A percentile compares a stretch with the other conserved stretches of the same genome.
These are phyloP conservation scores for Cenchrus purpureus DNA, from an alignment of 176 grass and related monocot species.

Conservation along the genomic window DNA sequence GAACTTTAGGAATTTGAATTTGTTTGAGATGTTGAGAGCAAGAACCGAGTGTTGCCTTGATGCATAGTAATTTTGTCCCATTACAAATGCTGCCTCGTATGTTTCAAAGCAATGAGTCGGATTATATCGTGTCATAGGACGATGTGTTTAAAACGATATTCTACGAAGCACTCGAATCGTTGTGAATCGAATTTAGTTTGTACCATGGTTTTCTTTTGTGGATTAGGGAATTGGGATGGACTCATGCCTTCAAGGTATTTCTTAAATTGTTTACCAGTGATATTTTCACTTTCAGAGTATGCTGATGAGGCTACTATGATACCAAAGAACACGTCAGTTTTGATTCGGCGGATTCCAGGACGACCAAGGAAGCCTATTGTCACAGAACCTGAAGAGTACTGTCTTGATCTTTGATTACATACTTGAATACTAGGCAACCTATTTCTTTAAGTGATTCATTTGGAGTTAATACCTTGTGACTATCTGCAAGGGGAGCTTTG, in stretches of 20 bases:
- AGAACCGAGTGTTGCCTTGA: slow-evolving; percentile 18
- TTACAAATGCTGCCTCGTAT: background rate
- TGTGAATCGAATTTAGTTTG: background rate
- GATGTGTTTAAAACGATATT: slow-evolving; percentile 23
- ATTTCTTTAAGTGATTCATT: slow-evolving; percentile 38
- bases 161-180: slow-evolving; percentile 9
- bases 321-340: slow-evolving; percentile 96
- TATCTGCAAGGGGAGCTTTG: slow-evolving; percentile 15
- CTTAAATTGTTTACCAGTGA: slow-evolving; percentile 54
- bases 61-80: background rate
- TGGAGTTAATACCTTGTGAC: slow-evolving; percentile 13
- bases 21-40: slow-evolving; percentile 16
- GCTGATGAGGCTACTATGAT: slow-evolving; percentile 91
- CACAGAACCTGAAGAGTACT: slow-evolving; percentile 83
- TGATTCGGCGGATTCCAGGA: slow-evolving; percentile 96
- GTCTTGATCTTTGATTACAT: slow-evolving; percentile 61
- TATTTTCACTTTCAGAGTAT: slow-evolving; percentile 87
- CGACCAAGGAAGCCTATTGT: slow-evolving; percentile 80
- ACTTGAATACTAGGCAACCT: slow-evolving; percentile 33
- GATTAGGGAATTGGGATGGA: slow-evolving; percentile 15
- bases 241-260: slow-evolving; percentile 23
- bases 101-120: slow-evolving; percentile 9
- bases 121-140: background rate
- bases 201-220: slow-evolving; percentile 8
- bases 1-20: slow-evolving; percentile 9